Percentiles rank a stretch among this genome's conserved stretches.
Conservation (phyloP, 2,329 filamentous ascomycete species). For the Diplodia intermedia region DNA sequence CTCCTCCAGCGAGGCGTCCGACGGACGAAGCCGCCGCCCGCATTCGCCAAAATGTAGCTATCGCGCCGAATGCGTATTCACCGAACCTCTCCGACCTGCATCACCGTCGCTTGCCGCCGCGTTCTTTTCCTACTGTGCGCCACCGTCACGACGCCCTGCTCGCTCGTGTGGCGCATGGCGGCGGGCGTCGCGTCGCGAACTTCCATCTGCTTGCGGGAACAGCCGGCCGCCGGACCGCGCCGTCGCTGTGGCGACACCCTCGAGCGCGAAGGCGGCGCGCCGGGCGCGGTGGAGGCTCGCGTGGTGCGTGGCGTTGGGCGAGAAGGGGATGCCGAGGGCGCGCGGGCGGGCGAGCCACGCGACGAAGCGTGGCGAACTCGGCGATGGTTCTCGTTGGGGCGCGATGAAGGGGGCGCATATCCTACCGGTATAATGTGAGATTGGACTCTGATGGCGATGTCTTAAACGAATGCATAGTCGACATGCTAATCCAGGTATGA, state of each 20-base stretch:
- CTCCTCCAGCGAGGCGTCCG: neutral
- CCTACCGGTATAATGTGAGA: too few species aligned
- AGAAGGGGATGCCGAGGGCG: conserved; percentile 44
- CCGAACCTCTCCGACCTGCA: conserved; percentile 16
- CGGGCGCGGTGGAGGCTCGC: conserved; percentile 12
- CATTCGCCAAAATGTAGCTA: too few species aligned
- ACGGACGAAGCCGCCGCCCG: too few species aligned
- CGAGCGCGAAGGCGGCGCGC: conserved; percentile 41
- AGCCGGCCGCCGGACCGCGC: conserved; percentile 56
- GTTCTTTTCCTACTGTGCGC: too few species aligned
- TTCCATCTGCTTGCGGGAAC: conserved; percentile 49
- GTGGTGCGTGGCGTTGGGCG: conserved; percentile 47
- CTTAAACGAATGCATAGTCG: too few species aligned
- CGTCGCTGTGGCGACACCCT: conserved; percentile 42
- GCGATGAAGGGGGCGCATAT: too few species aligned
- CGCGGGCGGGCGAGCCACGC: conserved; percentile 42
- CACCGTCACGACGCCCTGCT: too few species aligned
- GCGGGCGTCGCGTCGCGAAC: conserved; percentile 49
- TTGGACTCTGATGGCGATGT: too few species aligned
- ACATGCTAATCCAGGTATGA: too few species aligned
- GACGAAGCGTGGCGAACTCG: conserved; percentile 31
- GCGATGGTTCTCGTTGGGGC: conserved; percentile 36
- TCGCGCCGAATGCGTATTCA: conserved; percentile 39
- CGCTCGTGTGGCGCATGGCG: conserved; percentile 21
- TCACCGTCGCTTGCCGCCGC: too few species aligned